A percentile compares a stretch with the other conserved stretches of the same genome.
Evolutionary conservation across 1,284 basidiomycete genomes (phyloP).

Genomic region (Ceratobasidium sp.): DNA sequence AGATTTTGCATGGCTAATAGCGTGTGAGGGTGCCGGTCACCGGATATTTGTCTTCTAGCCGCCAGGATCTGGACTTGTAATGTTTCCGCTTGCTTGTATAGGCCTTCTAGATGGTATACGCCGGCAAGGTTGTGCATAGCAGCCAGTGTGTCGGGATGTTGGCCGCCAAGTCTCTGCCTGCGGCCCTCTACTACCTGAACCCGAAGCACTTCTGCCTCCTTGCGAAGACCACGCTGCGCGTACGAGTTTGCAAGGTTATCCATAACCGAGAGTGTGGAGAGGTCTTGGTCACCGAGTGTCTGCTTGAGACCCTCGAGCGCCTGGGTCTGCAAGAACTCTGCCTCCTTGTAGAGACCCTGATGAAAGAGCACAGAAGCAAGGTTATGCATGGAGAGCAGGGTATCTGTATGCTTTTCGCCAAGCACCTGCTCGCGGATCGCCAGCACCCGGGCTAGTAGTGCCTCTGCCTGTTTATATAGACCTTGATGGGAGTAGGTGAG

Average conservation of each 20-base stretch:
- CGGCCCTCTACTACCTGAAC: neutral
- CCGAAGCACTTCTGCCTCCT: neutral
- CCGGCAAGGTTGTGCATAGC: neutral
- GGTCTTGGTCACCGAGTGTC: neutral
- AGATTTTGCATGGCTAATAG: neutral
- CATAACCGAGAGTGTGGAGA: neutral
- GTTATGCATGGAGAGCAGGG: neutral
- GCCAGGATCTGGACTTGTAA: neutral
- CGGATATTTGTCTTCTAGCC: neutral
- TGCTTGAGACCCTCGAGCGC: neutral
- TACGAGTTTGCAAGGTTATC: neutral
- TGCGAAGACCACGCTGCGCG: neutral
- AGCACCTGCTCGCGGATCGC: neutral
- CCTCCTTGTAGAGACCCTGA: neutral
- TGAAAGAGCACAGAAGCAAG: neutral
- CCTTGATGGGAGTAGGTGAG: neutral
- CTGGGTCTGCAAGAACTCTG: neutral
- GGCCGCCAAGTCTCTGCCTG: neutral
- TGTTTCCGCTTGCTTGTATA: neutral
- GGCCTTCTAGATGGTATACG: neutral
- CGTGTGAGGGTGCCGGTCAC: conserved; percentile 1
- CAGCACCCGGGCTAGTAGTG: neutral
- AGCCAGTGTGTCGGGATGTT: conserved; percentile 1
- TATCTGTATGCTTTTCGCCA: neutral
- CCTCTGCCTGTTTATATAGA: neutral